These are phyloP conservation scores for Sisymbrium irio DNA, from an alignment of 345 rosid species.

Conservation along the genomic window DNA sequence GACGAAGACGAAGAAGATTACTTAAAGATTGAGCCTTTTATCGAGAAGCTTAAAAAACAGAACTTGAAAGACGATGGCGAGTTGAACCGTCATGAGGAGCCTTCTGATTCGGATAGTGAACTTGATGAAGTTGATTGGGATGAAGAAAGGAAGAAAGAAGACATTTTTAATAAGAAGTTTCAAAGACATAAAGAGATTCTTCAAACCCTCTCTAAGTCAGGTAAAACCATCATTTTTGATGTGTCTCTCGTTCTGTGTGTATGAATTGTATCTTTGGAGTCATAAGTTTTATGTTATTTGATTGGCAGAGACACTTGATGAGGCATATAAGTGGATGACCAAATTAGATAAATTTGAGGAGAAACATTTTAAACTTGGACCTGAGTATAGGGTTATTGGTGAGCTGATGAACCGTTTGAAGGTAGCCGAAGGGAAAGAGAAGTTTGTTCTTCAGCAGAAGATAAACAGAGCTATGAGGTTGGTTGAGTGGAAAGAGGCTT, in stretches of 20 bases:
- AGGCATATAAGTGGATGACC: constrained; percentile 71
- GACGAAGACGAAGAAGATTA: constrained; percentile 81
- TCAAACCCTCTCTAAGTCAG: constrained; percentile 46
- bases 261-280: neutral
- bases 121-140: constrained; percentile 57
- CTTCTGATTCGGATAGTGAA: constrained; percentile 73
- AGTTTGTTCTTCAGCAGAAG: constrained; percentile 81
- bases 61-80: constrained; percentile 44
- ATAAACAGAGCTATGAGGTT: constrained; percentile 83
- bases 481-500: constrained; percentile 83
- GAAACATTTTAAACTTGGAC: constrained; percentile 70
- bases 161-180: constrained; percentile 53
- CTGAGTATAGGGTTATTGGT: constrained; percentile 86
- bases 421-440: constrained; percentile 84
- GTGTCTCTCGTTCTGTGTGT: neutral
- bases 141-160: constrained; percentile 35
- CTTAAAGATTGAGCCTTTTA: constrained; percentile 69
- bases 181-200: constrained; percentile 65
- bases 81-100: constrained; percentile 48
- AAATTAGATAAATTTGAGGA: constrained; percentile 78
- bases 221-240: constrained; percentile 31
- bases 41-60: constrained; percentile 71
- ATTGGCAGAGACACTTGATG: constrained; percentile 68
- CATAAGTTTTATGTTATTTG: neutral
- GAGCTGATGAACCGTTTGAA: constrained; percentile 80